Evolutionary conservation across 306 rosid genomes (phyloP).

Genomic region (Pterocarpus santalinus): DNA sequence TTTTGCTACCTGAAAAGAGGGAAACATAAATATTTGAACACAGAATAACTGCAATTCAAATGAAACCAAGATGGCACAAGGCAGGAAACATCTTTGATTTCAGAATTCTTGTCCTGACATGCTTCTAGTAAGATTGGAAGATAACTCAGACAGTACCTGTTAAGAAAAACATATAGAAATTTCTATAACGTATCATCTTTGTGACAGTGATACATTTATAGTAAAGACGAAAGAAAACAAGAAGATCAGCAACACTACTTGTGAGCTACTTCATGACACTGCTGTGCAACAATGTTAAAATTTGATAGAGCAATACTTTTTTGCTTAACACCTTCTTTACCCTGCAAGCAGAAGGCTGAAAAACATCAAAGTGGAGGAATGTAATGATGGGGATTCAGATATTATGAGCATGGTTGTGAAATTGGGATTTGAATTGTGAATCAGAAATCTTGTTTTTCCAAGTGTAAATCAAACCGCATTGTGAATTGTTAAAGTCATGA

Average conservation of each 20-base stretch:
- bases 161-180: not conserved
- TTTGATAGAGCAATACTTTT: slow-evolving; percentile 49
- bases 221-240: not conserved
- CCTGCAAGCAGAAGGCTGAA: slow-evolving; percentile 47
- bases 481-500: not conserved
- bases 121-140: slow-evolving; percentile 51
- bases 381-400: not conserved
- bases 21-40: not conserved
- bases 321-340: slow-evolving; percentile 36
- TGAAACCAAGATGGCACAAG: slow-evolving; percentile 25
- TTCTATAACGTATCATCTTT: not conserved
- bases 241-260: slow-evolving; percentile 35
- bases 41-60: not conserved
- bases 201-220: slow-evolving; percentile 17
- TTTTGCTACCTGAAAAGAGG: slow-evolving; percentile 51
- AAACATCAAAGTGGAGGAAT: slow-evolving; percentile 42
- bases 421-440: no score
- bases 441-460: no score
- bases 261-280: slow-evolving; percentile 46
- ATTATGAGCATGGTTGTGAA: not conserved
- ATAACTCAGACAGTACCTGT: slow-evolving; percentile 45
- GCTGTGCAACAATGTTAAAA: slow-evolving; percentile 50
- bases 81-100: slow-evolving; percentile 53
- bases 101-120: slow-evolving; percentile 47
- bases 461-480: not conserved